phyloP scores from a whole-genome alignment of 2,329 filamentous ascomycete genomes.

The Cordyceps tenuipes region DNA sequence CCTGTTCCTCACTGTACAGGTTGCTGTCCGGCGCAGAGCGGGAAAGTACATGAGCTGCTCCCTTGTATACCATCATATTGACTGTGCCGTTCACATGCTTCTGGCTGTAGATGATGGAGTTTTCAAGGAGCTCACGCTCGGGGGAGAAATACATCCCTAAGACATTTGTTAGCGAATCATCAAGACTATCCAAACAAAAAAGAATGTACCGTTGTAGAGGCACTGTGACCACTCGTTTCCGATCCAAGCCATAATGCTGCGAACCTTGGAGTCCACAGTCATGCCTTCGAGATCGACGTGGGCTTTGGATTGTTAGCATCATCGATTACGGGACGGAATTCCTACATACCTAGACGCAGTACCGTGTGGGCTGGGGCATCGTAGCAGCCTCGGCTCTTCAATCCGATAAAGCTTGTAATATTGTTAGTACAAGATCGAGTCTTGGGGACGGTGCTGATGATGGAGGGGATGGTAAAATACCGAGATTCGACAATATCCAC shows the following conservation, averaged over 20 bases:
- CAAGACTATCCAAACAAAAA: not conserved
- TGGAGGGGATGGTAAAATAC: not conserved
- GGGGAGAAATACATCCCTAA: slow-evolving; percentile 36
- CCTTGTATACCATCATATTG: slow-evolving; percentile 35
- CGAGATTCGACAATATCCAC: slow-evolving; percentile 48
- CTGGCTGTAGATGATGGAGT: slow-evolving; percentile 52
- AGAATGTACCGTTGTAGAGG: slow-evolving; percentile 37
- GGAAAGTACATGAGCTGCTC: slow-evolving; percentile 36
- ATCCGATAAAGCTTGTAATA: slow-evolving; percentile 20
- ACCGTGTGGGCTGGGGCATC: slow-evolving; percentile 24
- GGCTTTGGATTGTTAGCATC: slow-evolving; percentile 14
- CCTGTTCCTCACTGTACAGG: slow-evolving; percentile 42
- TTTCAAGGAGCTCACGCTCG: slow-evolving; percentile 47
- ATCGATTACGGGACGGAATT: not conserved
- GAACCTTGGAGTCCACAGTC: slow-evolving; percentile 42
- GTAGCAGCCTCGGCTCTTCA: slow-evolving; percentile 49
- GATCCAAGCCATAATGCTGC: slow-evolving; percentile 37
- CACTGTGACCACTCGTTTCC: slow-evolving; percentile 23
- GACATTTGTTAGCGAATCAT: not conserved
- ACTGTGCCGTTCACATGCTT: slow-evolving; percentile 34
- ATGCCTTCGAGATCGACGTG: slow-evolving; percentile 42
- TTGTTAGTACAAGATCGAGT: slow-evolving; percentile 3
- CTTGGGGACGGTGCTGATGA: not conserved
- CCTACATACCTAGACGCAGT: slow-evolving; percentile 12
- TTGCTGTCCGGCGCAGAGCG: slow-evolving; percentile 38